These are phyloP conservation scores for Aphanoascus verrucosus DNA, from an alignment of 2,329 filamentous ascomycete species.

Conservation along the genomic window DNA sequence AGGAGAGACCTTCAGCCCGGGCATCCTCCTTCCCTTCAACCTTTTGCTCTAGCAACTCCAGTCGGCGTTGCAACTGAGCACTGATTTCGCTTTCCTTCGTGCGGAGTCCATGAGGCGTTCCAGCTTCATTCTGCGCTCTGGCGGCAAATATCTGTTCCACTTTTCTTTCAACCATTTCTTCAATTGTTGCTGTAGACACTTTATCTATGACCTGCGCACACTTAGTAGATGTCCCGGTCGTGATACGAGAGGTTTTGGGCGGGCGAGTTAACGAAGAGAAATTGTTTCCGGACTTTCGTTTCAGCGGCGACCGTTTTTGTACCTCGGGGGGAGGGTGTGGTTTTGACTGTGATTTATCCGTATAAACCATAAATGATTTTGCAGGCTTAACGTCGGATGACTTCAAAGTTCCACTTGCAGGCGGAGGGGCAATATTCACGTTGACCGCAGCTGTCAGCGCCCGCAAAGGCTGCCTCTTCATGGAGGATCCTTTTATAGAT, in stretches of 20 bases:
- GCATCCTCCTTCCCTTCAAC: constrained; percentile 67
- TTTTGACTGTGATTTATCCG: constrained; percentile 52
- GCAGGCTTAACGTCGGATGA: constrained; percentile 56
- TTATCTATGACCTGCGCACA: constrained; percentile 26
- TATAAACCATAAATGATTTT: constrained; percentile 80
- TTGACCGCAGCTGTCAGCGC: constrained; percentile 68
- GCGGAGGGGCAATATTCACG: constrained; percentile 51
- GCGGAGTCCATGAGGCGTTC: constrained; percentile 10
- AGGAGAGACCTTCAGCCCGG: constrained; percentile 71
- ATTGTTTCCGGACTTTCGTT: constrained; percentile 28
- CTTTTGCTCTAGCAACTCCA: constrained; percentile 77
- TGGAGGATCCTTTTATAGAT: constrained; percentile 32
- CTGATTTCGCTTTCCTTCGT: constrained; percentile 47
- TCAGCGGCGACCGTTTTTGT: constrained; percentile 36
- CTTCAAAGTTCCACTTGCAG: constrained; percentile 41
- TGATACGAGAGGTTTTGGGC: constrained; percentile 38
- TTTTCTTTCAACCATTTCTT: constrained; percentile 84
- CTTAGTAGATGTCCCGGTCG: constrained; percentile 13
- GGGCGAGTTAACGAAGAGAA: constrained; percentile 31
- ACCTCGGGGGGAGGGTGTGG: constrained; percentile 30
- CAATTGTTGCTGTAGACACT: constrained; percentile 63
- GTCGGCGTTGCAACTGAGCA: constrained; percentile 65
- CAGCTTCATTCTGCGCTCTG: constrained; percentile 51
- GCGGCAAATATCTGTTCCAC: constrained; percentile 79
- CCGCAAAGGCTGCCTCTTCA: constrained; percentile 63